A percentile compares a stretch with the other conserved stretches of the same genome.
Evolutionary conservation across 108 stramenopile genomes (phyloP).

Genomic region (Discostella stelligeroides): DNA sequence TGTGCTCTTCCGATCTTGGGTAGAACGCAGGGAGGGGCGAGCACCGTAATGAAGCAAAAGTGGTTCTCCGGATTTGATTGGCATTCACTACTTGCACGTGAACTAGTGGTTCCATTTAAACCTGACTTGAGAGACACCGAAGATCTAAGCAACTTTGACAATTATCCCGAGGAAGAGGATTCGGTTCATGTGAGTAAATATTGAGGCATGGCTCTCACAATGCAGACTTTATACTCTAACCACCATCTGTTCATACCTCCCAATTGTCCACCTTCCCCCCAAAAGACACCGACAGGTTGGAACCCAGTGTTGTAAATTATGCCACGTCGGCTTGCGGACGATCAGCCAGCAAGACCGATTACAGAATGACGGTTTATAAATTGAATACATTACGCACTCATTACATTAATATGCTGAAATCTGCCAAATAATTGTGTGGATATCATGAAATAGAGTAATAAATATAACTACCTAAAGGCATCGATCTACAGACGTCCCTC

Average conservation of each 20-base stretch:
- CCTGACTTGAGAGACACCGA: conserved; percentile 38
- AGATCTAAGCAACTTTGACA: conserved; percentile 56
- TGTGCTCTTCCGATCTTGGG: too few relatives aligned
- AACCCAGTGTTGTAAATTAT: conserved; percentile 35
- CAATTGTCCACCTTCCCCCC: neutral
- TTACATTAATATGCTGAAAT: too few relatives aligned
- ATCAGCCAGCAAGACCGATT: too few relatives aligned
- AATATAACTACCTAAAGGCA: too few relatives aligned
- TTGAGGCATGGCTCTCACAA: neutral
- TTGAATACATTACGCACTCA: neutral
- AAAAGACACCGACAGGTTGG: conserved; percentile 27
- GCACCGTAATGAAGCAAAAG: conserved; percentile 81
- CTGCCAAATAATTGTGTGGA: too few relatives aligned
- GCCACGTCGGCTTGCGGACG: too few relatives aligned
- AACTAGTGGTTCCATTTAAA: conserved; percentile 58
- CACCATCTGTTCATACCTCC: neutral
- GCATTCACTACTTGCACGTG: conserved; percentile 60
- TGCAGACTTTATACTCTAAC: neutral
- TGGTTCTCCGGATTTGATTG: conserved; percentile 86
- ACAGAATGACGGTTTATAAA: neutral
- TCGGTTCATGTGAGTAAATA: conserved; percentile 12
- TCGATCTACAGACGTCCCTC: too few relatives aligned
- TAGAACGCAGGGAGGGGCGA: conserved; percentile 79
- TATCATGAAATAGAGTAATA: too few relatives aligned
- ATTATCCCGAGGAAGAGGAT: conserved; percentile 39